A percentile compares a stretch with the other conserved stretches of the same genome.
Conservation (phyloP, 2,329 filamentous ascomycete genomes). For the Fusarium heterosporum region DNA sequence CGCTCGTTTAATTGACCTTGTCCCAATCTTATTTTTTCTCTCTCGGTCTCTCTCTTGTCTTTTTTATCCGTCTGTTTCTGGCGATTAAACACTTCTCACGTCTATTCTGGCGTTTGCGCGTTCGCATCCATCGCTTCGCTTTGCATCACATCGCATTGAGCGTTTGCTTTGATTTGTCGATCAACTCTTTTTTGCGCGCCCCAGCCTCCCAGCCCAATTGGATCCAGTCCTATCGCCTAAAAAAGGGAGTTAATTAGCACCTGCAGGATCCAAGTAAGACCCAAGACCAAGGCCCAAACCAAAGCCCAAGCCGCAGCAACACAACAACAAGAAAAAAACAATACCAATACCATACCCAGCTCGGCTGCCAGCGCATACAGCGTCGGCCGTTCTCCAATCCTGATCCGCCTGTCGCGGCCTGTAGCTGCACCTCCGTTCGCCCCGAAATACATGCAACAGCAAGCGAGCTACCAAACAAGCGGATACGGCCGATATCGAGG, state of each 20-base stretch:
- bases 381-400: slow-evolving; percentile 41
- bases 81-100: slow-evolving; percentile 22
- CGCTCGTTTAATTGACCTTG: slow-evolving; percentile 35
- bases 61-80: slow-evolving; percentile 37
- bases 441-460: slow-evolving; percentile 31
- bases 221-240: slow-evolving; percentile 30
- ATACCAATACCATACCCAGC: slow-evolving; percentile 23
- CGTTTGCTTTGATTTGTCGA: slow-evolving; percentile 21
- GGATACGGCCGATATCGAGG: slow-evolving; percentile 49
- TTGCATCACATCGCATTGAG: slow-evolving; percentile 14
- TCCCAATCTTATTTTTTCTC: slow-evolving; percentile 17
- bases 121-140: slow-evolving; percentile 24
- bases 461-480: slow-evolving; percentile 33
- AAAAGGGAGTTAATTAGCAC: slow-evolving; percentile 44
- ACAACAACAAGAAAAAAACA: slow-evolving; percentile 43
- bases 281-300: slow-evolving; percentile 21
- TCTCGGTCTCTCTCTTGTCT: slow-evolving; percentile 9
- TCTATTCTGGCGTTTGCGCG: slow-evolving; percentile 27
- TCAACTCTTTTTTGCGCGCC: slow-evolving; percentile 26
- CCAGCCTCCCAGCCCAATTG: slow-evolving; percentile 33
- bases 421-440: slow-evolving; percentile 43
- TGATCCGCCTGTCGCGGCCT: slow-evolving; percentile 35
- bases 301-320: slow-evolving; percentile 14
- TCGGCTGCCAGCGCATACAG: slow-evolving; percentile 40
- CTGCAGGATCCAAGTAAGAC: slow-evolving; percentile 38